These are phyloP conservation scores for Monosporozyma servazzii DNA, from an alignment of 805 yeast species.

Conservation along the genomic window DNA sequence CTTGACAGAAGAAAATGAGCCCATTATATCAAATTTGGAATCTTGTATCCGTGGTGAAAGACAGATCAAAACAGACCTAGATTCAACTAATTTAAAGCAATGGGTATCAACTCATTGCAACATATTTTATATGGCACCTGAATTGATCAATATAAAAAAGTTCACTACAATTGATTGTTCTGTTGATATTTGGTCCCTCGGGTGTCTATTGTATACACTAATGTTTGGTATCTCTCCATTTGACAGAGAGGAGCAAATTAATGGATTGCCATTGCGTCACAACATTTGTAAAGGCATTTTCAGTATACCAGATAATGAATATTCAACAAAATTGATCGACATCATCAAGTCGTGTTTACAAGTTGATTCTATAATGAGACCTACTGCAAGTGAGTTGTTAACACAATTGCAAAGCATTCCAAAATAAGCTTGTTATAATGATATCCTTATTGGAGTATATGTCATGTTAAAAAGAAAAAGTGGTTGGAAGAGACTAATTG, in stretches of 20 bases:
- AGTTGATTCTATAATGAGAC: slow-evolving; percentile 54
- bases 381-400: slow-evolving; percentile 51
- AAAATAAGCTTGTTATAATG: too few species aligned
- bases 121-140: slow-evolving; percentile 84
- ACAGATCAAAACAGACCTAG: slow-evolving; percentile 47
- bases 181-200: slow-evolving; percentile 87
- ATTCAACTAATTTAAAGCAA: slow-evolving; percentile 71
- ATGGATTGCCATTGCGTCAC: slow-evolving; percentile 72
- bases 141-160: slow-evolving; percentile 65
- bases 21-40: slow-evolving; percentile 79
- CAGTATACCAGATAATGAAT: slow-evolving; percentile 32
- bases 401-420: slow-evolving; percentile 30
- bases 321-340: slow-evolving; percentile 46
- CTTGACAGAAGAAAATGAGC: slow-evolving; percentile 63
- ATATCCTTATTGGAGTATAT: too few species aligned
- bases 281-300: slow-evolving; percentile 66
- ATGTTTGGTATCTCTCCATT: slow-evolving; percentile 80
- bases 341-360: slow-evolving; percentile 54
- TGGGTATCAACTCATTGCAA: slow-evolving; percentile 70
- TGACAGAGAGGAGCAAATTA: slow-evolving; percentile 68
- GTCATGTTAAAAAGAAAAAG: too few species aligned
- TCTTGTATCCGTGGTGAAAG: slow-evolving; percentile 60
- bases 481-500: too few species aligned
- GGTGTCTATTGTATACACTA: slow-evolving; percentile 71
- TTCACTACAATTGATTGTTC: slow-evolving; percentile 48